These are phyloP conservation scores for Lagerstroemia speciosa DNA, from an alignment of 345 rosid genomes.

Conservation along the genomic window DNA sequence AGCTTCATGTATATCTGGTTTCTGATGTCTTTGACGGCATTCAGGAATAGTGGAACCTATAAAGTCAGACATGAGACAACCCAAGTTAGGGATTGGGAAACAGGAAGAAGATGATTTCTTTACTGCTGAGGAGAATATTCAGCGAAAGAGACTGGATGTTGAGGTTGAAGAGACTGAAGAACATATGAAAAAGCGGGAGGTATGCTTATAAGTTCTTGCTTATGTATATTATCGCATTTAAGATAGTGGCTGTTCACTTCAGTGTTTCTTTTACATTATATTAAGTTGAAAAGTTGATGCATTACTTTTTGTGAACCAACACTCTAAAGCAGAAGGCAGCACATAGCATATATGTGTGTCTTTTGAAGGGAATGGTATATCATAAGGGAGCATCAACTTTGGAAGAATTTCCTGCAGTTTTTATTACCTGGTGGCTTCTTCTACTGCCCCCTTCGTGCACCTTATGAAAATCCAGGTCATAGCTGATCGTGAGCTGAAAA, in stretches of 20 bases:
- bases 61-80: slow-evolving; percentile 88
- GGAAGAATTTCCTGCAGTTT: slow-evolving; percentile 88
- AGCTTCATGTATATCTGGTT: not conserved
- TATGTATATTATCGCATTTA: not conserved
- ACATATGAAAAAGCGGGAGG: slow-evolving; percentile 87
- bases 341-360: slow-evolving; percentile 62
- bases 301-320: slow-evolving; percentile 47
- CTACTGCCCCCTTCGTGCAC: slow-evolving; percentile 99
- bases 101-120: slow-evolving; percentile 97
- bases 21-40: slow-evolving; percentile 1
- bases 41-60: slow-evolving; percentile 86
- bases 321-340: slow-evolving; percentile 68
- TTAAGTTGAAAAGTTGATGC: slow-evolving; percentile 42
- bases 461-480: slow-evolving; percentile 99
- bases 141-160: slow-evolving; percentile 76
- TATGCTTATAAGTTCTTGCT: slow-evolving; percentile 26
- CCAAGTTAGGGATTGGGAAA: slow-evolving; percentile 87
- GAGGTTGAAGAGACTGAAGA: slow-evolving; percentile 94
- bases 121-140: slow-evolving; percentile 93
- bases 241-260: not conserved
- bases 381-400: slow-evolving; percentile 69
- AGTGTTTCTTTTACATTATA: not conserved
- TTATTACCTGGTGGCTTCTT: slow-evolving; percentile 99
- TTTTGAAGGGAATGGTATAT: slow-evolving; percentile 69
- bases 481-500: slow-evolving; percentile 99